Conservation (phyloP, 305 asterid genomes). For the Fraxinus velutina region DNA sequence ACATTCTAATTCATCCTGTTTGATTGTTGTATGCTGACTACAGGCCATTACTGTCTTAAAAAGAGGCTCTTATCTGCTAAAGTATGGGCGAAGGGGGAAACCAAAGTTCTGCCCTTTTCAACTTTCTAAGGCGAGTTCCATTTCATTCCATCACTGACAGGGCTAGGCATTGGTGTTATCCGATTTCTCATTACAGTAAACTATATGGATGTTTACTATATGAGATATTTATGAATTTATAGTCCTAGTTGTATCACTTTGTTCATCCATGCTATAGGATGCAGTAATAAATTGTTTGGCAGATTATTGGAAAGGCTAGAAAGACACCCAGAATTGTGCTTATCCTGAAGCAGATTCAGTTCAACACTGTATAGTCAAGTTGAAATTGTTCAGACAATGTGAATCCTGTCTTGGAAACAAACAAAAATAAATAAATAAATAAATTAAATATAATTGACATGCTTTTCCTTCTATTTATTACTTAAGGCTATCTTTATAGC, state of each 20-base stretch:
- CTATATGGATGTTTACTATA: slow-evolving; percentile 4
- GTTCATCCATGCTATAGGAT: slow-evolving; percentile 1
- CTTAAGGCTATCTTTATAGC: not conserved
- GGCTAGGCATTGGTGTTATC: slow-evolving; percentile 3
- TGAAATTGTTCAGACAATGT: not conserved
- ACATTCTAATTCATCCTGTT: not conserved
- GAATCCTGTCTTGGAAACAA: not conserved
- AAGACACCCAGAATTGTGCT: not conserved
- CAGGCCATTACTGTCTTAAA: slow-evolving; percentile 67
- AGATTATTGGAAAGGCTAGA: not conserved
- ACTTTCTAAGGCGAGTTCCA: slow-evolving; percentile 49
- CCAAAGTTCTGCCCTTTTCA: slow-evolving; percentile 73
- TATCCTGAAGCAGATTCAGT: not conserved
- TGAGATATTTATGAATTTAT: not conserved
- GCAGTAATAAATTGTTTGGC: slow-evolving; percentile 4
- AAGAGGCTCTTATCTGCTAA: slow-evolving; percentile 61
- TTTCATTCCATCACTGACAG: slow-evolving; percentile 21
- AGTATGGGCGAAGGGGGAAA: slow-evolving; percentile 72
- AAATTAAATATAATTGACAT: not conserved
- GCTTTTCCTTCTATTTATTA: not conserved
- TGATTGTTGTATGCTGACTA: slow-evolving; percentile 9
- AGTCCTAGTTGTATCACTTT: not conserved
- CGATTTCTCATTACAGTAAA: slow-evolving; percentile 4
- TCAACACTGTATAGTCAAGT: not conserved
- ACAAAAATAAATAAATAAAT: not conserved